Base-by-base conservation (phyloP, 2,329 filamentous ascomycete species). In the Ophiocordyceps sinensis region DNA sequence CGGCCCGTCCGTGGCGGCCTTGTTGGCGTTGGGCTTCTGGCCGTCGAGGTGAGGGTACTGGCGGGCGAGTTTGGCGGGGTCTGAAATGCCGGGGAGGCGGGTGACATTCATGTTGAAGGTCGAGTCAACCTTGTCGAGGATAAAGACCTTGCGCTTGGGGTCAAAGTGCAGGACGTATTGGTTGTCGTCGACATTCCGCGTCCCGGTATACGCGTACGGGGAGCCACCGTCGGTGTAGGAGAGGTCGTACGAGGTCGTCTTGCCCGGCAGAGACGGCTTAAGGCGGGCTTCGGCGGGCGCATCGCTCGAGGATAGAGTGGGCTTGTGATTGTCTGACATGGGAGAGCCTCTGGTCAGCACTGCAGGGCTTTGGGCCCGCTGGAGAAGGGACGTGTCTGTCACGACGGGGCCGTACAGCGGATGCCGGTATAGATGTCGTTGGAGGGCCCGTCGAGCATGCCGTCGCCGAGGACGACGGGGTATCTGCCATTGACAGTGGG, bases 51-150 rank as follows among this genome's bases (percentile, higher is more conserved):
- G 84, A 10, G 77, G 68, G 54, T 85, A 79, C 53, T 80, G 71
- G 39, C 76, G 71, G 38, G 75, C 70, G 34, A 93, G 67, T 51
- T 71, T 75, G 28, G 74, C 72, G 41, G 70, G 61, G 49, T 85
- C 75, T 41, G 69, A 65, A 51, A 81, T 79, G 48, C 70, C 73
- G 3, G 82, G 84, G 13, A 77, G 77, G 42, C 72, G 76, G 40
- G 75, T 77, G 41, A 94, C 64, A 59, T 94, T 95, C 80, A 94
- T 88, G 53, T 85, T 80, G 61, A 94, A 82, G 32, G 79, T 79
- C n/a, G 79, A 82, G 55, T 85, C 77, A 41, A 95, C 67, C 40
- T 77, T 78, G 63, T 95, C 86, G 41, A 95, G 71, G 26, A 91
- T 77, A 49, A 91, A 91, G 42, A 73, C 80, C 53, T 89, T 77